phyloP scores from a whole-genome alignment of 441 rosid species.

The Hura crepitans region DNA sequence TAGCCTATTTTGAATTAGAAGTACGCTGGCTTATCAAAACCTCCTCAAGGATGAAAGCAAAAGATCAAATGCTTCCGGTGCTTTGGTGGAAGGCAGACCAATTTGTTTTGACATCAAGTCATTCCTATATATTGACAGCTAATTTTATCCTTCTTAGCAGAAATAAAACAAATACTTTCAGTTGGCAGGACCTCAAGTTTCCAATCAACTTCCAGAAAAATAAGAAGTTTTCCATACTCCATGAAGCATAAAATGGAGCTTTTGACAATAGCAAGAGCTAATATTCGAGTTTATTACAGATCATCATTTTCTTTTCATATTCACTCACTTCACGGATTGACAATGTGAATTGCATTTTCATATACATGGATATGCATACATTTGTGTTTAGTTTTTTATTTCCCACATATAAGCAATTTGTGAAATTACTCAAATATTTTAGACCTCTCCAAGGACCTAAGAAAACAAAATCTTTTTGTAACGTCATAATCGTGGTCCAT shows the following conservation, averaged over 20 bases:
- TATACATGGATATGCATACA: background rate
- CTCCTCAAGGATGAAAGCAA: background rate
- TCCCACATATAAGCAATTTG: background rate
- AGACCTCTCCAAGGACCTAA: background rate
- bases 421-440: background rate
- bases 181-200: conserved; percentile 1
- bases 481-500: background rate
- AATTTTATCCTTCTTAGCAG: background rate
- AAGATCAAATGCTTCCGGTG: background rate
- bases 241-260: background rate
- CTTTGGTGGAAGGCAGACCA: background rate
- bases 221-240: background rate
- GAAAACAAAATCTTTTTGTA: background rate
- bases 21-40: background rate
- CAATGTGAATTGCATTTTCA: background rate
- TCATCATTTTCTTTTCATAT: background rate
- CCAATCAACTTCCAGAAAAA: background rate
- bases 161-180: background rate
- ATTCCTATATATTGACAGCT: background rate
- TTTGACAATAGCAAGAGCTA: background rate
- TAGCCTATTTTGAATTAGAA: background rate
- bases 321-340: background rate
- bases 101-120: background rate
- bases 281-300: background rate
- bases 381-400: background rate